These are phyloP conservation scores for Metschnikowia cubensis DNA, from an alignment of 805 yeast genomes.

Conservation along the genomic window DNA sequence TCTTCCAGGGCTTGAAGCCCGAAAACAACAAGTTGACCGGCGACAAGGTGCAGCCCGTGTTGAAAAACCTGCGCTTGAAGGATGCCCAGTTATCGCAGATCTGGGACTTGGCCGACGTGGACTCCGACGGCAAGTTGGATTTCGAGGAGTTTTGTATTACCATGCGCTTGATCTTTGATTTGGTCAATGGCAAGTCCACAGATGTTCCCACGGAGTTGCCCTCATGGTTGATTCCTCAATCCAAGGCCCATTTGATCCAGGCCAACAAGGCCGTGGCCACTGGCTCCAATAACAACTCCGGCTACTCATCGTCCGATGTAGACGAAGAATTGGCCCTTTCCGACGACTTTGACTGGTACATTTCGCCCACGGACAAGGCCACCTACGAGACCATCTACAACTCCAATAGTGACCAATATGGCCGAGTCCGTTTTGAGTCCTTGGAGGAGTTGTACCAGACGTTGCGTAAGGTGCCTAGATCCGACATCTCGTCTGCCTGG, in stretches of 20 bases:
- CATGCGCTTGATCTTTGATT: slow-evolving; percentile 90
- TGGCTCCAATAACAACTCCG: slow-evolving; percentile 25
- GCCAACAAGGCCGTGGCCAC: slow-evolving; percentile 66
- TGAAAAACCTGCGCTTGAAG: slow-evolving; percentile 52
- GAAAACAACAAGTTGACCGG: slow-evolving; percentile 75
- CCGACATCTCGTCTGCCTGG: slow-evolving; percentile 91
- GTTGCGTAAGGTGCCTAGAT: slow-evolving; percentile 67
- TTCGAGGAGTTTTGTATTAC: slow-evolving; percentile 98
- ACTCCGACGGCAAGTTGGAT: slow-evolving; percentile 51
- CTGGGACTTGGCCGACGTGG: slow-evolving; percentile 65
- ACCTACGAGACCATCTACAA: slow-evolving; percentile 77
- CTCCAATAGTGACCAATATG: slow-evolving; percentile 70
- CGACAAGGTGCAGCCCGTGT: slow-evolving; percentile 77
- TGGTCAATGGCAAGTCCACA: slow-evolving; percentile 64
- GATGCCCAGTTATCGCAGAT: slow-evolving; percentile 74
- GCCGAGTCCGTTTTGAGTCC: slow-evolving; percentile 73
- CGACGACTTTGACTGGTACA: slow-evolving; percentile 91
- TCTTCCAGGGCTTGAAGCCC: slow-evolving; percentile 87
- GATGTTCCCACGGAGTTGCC: slow-evolving; percentile 74
- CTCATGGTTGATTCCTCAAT: slow-evolving; percentile 87
- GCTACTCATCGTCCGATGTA: slow-evolving; percentile 34
- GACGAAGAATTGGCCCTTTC: slow-evolving; percentile 61
- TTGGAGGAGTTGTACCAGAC: slow-evolving; percentile 65
- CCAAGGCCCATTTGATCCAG: slow-evolving; percentile 78
- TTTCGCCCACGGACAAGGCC: slow-evolving; percentile 79